Conservation (phyloP, 2,329 filamentous ascomycete genomes). For the Aspergillus persii region DNA sequence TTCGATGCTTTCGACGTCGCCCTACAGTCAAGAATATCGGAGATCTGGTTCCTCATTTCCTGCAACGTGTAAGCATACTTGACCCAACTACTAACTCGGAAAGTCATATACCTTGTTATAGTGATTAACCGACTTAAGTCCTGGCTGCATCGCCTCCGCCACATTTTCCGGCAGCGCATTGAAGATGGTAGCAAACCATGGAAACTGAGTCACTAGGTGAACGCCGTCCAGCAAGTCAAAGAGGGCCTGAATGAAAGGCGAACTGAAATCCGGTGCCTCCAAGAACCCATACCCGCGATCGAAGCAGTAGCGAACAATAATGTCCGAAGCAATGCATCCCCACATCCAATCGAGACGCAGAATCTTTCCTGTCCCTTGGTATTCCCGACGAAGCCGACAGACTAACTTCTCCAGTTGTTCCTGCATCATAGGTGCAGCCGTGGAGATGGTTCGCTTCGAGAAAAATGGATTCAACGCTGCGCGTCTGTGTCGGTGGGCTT, state of each 20-base stretch:
- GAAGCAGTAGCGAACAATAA: conserved; percentile 16
- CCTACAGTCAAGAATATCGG: conserved; percentile 2
- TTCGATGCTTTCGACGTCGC: conserved; percentile 1
- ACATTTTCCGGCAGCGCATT: conserved; percentile 10
- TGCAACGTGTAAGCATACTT: neutral
- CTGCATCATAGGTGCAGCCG: conserved; percentile 28
- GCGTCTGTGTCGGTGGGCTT: conserved; percentile 42
- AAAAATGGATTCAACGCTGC: conserved; percentile 45
- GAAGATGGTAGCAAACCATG: conserved; percentile 11
- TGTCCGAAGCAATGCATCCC: conserved; percentile 17
- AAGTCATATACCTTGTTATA: conserved; percentile 3
- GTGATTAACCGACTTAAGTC: conserved; percentile 8
- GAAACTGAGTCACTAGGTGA: conserved; percentile 13
- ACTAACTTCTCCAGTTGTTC: conserved; percentile 12
- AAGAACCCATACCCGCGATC: conserved; percentile 11
- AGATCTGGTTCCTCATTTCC: conserved; percentile 10
- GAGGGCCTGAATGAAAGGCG: conserved; percentile 12
- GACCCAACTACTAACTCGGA: neutral
- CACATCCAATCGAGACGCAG: conserved; percentile 13
- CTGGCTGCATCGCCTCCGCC: conserved; percentile 7
- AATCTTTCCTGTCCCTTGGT: conserved; percentile 7
- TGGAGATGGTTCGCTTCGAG: conserved; percentile 35
- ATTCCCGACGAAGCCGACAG: conserved; percentile 8
- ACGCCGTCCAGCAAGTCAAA: conserved; percentile 5
- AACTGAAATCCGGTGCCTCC: conserved; percentile 5